A percentile compares a stretch with the other conserved stretches of the same genome.
These are phyloP conservation scores for Candida bentonensis DNA, from an alignment of 805 yeast genomes.

Conservation along the genomic window DNA sequence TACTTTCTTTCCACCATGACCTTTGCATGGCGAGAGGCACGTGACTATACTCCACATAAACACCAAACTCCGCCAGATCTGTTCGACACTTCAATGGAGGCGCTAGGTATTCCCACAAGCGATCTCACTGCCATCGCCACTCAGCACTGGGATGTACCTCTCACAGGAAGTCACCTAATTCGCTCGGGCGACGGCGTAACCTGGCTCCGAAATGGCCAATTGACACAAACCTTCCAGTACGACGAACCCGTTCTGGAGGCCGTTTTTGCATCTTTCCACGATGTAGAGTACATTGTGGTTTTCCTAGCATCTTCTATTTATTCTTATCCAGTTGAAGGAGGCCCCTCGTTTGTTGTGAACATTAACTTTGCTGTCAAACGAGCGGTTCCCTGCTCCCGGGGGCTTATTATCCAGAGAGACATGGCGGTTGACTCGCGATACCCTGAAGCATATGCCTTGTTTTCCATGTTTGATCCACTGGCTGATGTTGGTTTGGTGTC, in stretches of 20 bases:
- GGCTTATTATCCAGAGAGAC: slow-evolving; percentile 37
- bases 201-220: background rate
- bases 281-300: slow-evolving; percentile 30
- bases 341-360: slow-evolving; percentile 37
- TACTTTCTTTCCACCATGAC: slow-evolving; percentile 1
- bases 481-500: background rate
- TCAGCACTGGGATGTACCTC: background rate
- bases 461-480: background rate
- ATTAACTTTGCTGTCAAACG: slow-evolving; percentile 53
- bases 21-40: background rate
- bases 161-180: background rate
- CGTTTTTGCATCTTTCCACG: background rate
- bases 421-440: background rate
- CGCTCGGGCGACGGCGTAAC: background rate
- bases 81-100: background rate
- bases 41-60: background rate
- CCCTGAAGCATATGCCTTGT: background rate
- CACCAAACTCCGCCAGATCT: background rate
- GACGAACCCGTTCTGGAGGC: background rate
- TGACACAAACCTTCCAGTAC: background rate
- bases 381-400: slow-evolving; percentile 54
- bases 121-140: background rate
- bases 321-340: slow-evolving; percentile 49
- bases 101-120: background rate
- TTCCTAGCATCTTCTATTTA: slow-evolving; percentile 46